Evolutionary conservation across 352 stramenopile species (phyloP).

Genomic region (Phytophthora ohioensis): DNA sequence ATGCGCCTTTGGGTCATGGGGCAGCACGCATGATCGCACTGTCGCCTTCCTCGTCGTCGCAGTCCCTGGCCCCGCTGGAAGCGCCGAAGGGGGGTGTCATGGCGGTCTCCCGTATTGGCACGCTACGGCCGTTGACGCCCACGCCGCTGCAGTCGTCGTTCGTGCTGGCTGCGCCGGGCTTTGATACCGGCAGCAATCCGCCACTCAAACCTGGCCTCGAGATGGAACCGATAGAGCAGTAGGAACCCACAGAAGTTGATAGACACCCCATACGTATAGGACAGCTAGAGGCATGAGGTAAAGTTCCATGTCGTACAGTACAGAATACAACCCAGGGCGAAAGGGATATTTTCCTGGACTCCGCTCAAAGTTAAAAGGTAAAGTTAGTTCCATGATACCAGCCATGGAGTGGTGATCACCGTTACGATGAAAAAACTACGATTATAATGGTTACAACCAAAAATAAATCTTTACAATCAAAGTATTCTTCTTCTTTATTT

Average conservation of each 20-base stretch:
- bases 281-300: no score
- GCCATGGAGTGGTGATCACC: no score
- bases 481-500: no score
- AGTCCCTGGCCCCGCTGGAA: conserved; percentile 13
- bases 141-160: conserved; percentile 58
- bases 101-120: conserved; percentile 33
- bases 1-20: conserved; percentile 23
- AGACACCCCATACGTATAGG: no score
- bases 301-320: no score
- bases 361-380: no score
- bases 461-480: no score
- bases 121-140: conserved; percentile 35
- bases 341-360: no score
- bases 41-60: conserved; percentile 17
- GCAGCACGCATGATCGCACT: conserved; percentile 13
- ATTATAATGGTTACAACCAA: no score
- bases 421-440: no score
- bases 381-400: no score
- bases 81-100: conserved; percentile 5
- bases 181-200: neutral
- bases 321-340: no score
- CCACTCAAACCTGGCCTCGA: neutral
- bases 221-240: neutral
- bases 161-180: conserved; percentile 40
- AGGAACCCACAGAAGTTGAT: neutral